These are phyloP conservation scores for Hypoxylon lienhwacheense DNA, from an alignment of 495 filamentous ascomycete species.

Conservation along the genomic window DNA sequence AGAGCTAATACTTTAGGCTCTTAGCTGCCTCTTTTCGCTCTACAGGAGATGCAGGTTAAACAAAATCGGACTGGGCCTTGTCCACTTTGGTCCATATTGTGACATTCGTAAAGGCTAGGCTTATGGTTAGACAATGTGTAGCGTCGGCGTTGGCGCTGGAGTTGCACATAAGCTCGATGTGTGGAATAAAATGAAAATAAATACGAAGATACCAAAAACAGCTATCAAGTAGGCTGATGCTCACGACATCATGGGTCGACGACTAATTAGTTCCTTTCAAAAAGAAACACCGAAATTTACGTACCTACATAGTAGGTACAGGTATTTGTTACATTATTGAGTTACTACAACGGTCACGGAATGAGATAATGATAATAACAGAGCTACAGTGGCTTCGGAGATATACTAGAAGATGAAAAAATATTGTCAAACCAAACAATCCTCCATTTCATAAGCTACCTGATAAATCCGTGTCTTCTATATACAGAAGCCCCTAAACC, in stretches of 20 bases:
- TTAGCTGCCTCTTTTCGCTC: constrained; percentile 13
- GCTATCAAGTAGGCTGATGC: not conserved
- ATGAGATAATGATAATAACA: too few relatives aligned
- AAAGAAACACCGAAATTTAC: constrained; percentile 5
- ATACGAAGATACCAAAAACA: not conserved
- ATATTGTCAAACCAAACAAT: not conserved
- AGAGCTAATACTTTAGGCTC: constrained; percentile 1
- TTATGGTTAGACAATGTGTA: constrained; percentile 8
- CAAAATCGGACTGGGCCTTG: constrained; percentile 20
- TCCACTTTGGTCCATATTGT: constrained; percentile 11
- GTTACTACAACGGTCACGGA: too few relatives aligned
- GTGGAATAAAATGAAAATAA: not conserved
- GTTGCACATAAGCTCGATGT: not conserved
- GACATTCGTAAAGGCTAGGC: constrained; percentile 7
- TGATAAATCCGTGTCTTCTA: not conserved
- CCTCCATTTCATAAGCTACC: constrained; percentile 8
- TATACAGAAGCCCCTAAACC: constrained; percentile 1
- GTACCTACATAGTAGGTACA: too few relatives aligned
- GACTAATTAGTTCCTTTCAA: not conserved
- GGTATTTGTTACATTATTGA: constrained; percentile 20
- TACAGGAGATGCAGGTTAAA: constrained; percentile 21
- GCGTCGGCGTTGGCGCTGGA: constrained; percentile 2
- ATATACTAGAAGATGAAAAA: too few relatives aligned
- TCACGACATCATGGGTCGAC: constrained; percentile 7
- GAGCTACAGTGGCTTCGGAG: too few relatives aligned